These are phyloP conservation scores for Plantago elongata DNA, from an alignment of 257 asterid genomes.

Conservation along the genomic window DNA sequence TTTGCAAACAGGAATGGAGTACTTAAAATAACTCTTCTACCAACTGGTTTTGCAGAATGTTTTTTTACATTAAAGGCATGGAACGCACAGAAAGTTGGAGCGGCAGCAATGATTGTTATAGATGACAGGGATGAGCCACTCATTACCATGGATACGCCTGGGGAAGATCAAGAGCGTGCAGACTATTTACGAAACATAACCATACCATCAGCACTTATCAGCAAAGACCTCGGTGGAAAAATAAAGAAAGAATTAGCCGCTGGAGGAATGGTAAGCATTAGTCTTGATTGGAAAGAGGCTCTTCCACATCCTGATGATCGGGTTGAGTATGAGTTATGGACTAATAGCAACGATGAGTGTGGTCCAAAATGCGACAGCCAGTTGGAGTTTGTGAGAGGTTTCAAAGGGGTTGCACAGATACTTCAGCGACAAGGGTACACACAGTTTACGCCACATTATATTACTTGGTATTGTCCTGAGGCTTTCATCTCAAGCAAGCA, in stretches of 20 bases:
- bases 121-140: conserved; percentile 58
- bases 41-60: conserved; percentile 47
- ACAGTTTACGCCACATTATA: conserved; percentile 52
- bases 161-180: conserved; percentile 42
- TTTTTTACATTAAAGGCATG: conserved; percentile 74
- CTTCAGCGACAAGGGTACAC: conserved; percentile 66
- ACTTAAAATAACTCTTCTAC: too few species aligned
- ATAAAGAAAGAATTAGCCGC: conserved; percentile 43
- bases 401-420: conserved; percentile 70
- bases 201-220: conserved; percentile 63
- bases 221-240: conserved; percentile 51
- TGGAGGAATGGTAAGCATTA: conserved; percentile 52
- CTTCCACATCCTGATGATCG: conserved; percentile 81
- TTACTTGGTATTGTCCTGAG: conserved; percentile 69
- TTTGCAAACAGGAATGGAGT: not conserved
- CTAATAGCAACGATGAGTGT: conserved; percentile 67
- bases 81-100: conserved; percentile 71
- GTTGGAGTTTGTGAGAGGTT: conserved; percentile 46
- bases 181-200: conserved; percentile 54
- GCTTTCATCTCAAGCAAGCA: conserved; percentile 65
- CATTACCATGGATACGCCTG: conserved; percentile 73
- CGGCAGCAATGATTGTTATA: conserved; percentile 65
- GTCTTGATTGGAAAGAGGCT: conserved; percentile 72
- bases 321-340: conserved; percentile 72
- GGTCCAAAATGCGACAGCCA: conserved; percentile 70